Evolutionary conservation across 257 asterid species (phyloP).

Genomic region (Lycium ferocissimum): DNA sequence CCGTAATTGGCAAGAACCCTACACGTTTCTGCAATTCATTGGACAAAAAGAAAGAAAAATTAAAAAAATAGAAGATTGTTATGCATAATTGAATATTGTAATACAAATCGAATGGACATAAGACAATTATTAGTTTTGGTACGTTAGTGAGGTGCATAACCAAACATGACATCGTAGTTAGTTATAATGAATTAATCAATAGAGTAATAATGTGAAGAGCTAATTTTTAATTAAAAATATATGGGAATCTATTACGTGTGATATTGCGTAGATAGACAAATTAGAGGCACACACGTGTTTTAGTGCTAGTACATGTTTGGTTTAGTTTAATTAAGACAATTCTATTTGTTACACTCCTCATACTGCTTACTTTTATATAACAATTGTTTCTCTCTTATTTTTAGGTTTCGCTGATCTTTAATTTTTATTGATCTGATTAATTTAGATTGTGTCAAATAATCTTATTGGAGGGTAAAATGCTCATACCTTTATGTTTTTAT

Average conservation of each 20-base stretch:
- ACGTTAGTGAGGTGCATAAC: not conserved
- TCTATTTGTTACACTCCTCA: not conserved
- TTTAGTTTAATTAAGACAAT: not conserved
- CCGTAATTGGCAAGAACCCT: conserved; percentile 74
- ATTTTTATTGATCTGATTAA: not conserved
- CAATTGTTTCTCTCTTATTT: too few species aligned
- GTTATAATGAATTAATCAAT: conserved; percentile 20
- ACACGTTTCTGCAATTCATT: conserved; percentile 73
- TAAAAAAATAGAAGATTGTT: not conserved
- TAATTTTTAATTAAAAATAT: not conserved
- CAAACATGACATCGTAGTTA: conserved; percentile 22
- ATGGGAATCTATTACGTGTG: not conserved
- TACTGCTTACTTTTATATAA: not conserved
- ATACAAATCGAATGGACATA: not conserved
- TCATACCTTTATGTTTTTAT: too few species aligned
- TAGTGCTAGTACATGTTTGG: not conserved
- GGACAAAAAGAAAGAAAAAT: not conserved
- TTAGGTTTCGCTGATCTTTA: too few species aligned
- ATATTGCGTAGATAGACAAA: not conserved
- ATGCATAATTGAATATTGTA: not conserved
- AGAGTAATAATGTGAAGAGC: not conserved
- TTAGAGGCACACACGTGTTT: not conserved
- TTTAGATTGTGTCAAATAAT: too few species aligned
- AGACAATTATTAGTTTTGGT: not conserved
- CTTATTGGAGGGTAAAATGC: not conserved